phyloP scores from a whole-genome alignment of 495 filamentous ascomycete species.

The Corynascus novoguineensis region DNA sequence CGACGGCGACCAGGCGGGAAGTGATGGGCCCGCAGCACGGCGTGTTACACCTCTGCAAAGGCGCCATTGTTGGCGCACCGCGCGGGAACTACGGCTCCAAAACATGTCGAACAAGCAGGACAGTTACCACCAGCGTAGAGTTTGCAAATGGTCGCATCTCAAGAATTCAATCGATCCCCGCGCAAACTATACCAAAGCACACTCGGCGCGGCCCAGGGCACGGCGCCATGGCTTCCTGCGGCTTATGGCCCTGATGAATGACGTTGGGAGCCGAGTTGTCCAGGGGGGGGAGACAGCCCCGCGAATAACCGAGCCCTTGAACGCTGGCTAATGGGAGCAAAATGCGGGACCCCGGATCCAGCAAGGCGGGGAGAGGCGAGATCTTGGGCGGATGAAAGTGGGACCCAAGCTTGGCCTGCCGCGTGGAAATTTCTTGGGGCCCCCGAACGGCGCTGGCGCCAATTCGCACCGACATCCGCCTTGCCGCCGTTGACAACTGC shows the following conservation, averaged over 20 bases:
- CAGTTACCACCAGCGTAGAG: slow-evolving; percentile 9
- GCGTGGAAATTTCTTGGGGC: slow-evolving; percentile 28
- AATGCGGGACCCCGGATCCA: slow-evolving; percentile 5
- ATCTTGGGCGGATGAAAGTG: slow-evolving; percentile 9
- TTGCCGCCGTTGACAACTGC: neutral
- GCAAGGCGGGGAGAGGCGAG: slow-evolving; percentile 7
- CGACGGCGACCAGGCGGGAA: slow-evolving; percentile 18
- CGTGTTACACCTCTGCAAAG: slow-evolving; percentile 31
- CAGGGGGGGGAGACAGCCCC: slow-evolving; percentile 19
- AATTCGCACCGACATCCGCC: slow-evolving; percentile 7
- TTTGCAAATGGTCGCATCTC: slow-evolving; percentile 17
- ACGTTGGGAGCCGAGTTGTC: slow-evolving; percentile 26
- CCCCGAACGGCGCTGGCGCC: neutral
- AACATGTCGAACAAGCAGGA: slow-evolving; percentile 34
- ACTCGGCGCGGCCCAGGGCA: neutral
- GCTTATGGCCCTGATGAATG: slow-evolving; percentile 26
- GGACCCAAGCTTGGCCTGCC: slow-evolving; percentile 4
- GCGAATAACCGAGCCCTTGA: slow-evolving; percentile 31
- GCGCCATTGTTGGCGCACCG: slow-evolving; percentile 38
- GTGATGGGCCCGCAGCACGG: slow-evolving; percentile 18
- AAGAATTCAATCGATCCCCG: slow-evolving; percentile 16
- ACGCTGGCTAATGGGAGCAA: neutral
- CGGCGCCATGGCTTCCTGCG: slow-evolving; percentile 25
- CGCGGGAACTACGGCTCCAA: slow-evolving; percentile 40
- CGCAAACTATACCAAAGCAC: neutral